These are phyloP conservation scores for Micractinium conductrix DNA, from an alignment of 139 green algal genomes.

Conservation along the genomic window DNA sequence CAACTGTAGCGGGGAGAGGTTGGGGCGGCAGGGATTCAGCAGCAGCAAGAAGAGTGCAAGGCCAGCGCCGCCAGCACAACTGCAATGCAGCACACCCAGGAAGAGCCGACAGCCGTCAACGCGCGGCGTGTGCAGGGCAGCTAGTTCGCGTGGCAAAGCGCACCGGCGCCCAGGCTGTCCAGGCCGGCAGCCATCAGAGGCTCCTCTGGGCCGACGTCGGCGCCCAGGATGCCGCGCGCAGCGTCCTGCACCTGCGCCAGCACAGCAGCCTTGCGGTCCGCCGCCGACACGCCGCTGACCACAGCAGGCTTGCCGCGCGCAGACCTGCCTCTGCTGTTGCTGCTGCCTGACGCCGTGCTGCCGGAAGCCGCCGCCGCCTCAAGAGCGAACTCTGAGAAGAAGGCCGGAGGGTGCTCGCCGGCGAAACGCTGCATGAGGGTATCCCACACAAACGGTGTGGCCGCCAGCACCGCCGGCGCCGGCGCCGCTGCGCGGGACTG, in stretches of 20 bases:
- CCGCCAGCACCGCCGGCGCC: conserved; percentile 37
- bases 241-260: conserved; percentile 38
- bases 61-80: no score
- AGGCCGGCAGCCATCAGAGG: conserved; percentile 82
- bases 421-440: conserved; percentile 46
- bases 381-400: conserved; percentile 48
- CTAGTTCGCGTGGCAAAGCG: no score
- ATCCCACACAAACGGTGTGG: conserved; percentile 46
- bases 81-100: no score
- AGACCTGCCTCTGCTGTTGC: no score
- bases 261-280: conserved; percentile 35
- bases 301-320: neutral
- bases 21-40: no score
- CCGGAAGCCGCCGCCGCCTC: neutral
- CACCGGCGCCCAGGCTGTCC: conserved; percentile 79
- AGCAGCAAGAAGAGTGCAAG: no score
- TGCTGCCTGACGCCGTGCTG: neutral
- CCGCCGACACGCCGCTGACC: neutral
- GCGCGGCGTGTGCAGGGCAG: no score
- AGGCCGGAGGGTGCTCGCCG: conserved; percentile 20
- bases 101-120: no score
- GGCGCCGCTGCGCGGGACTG: neutral
- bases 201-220: conserved; percentile 48
- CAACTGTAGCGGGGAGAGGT: no score
- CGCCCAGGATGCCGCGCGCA: conserved; percentile 58